phyloP scores from a whole-genome alignment of 2,329 filamentous ascomycete species.

The Epichloe scottii region DNA sequence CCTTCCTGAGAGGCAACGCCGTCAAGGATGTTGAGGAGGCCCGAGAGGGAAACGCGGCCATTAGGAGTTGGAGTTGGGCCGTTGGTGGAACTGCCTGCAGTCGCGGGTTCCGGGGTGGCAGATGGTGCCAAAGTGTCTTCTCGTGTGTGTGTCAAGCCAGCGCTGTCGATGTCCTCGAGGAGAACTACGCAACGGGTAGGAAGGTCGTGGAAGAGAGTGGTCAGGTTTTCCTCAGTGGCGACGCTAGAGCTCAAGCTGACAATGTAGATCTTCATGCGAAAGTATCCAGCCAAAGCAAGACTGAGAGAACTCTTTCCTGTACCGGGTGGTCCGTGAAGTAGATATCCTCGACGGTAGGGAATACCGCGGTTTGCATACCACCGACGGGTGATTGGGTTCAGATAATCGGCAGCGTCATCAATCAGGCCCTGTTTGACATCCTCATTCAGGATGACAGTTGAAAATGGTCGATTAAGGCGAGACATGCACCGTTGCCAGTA shows the following conservation, averaged over 20 bases:
- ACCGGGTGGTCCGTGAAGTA: constrained; percentile 69
- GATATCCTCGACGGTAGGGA: constrained; percentile 72
- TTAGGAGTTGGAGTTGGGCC: constrained; percentile 3
- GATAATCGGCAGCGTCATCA: constrained; percentile 49
- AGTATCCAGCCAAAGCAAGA: constrained; percentile 56
- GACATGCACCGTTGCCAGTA: constrained; percentile 52
- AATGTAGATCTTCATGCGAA: constrained; percentile 61
- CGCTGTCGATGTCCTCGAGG: constrained; percentile 65
- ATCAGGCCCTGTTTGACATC: constrained; percentile 46
- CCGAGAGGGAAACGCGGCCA: constrained; percentile 53
- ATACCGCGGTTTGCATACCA: constrained; percentile 82
- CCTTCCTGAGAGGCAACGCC: constrained; percentile 55
- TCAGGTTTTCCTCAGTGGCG: constrained; percentile 53
- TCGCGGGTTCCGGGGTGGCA: constrained; percentile 2
- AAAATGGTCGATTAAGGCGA: constrained; percentile 46
- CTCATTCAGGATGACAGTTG: constrained; percentile 52
- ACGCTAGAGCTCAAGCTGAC: constrained; percentile 51
- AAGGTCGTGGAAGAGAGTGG: constrained; percentile 51
- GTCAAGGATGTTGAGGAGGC: constrained; percentile 70
- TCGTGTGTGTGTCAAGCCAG: constrained; percentile 52
- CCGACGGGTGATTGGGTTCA: constrained; percentile 48
- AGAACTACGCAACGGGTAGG: constrained; percentile 60
- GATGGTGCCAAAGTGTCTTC: constrained; percentile 17
- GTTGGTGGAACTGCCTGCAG: constrained; percentile 4
- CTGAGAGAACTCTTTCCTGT: constrained; percentile 67